phyloP scores from a whole-genome alignment of 2,329 filamentous ascomycete species.

The Penicillium freii region DNA sequence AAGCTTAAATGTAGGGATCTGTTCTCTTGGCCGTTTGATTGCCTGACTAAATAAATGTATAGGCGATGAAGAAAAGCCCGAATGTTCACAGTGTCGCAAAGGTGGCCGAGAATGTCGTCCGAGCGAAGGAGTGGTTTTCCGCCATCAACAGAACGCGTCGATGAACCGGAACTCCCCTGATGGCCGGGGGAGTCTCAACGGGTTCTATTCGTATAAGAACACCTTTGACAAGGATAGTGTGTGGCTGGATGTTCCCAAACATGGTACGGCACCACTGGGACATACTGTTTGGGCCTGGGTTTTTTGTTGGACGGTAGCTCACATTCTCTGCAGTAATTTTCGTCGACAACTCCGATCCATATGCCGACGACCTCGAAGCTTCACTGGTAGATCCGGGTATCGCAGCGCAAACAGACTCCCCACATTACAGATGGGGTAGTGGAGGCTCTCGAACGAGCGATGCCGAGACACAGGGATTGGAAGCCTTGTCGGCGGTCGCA shows the following conservation, averaged over 20 bases:
- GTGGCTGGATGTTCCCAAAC: constrained; percentile 63
- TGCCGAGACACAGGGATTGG: constrained; percentile 51
- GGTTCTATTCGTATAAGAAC: constrained; percentile 66
- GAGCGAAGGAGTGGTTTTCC: constrained; percentile 63
- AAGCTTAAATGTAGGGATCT: constrained; percentile 58
- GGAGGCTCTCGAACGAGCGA: constrained; percentile 29
- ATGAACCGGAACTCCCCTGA: constrained; percentile 54
- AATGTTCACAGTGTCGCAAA: constrained; percentile 61
- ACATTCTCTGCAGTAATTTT: constrained; percentile 52
- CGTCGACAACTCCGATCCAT: constrained; percentile 61
- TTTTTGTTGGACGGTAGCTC: constrained; percentile 2
- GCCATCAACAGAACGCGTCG: constrained; percentile 68
- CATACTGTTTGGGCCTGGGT: background rate
- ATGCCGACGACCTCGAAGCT: constrained; percentile 51
- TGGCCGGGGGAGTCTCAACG: constrained; percentile 51
- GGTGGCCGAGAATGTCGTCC: constrained; percentile 60
- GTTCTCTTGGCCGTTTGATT: background rate
- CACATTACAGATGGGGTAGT: constrained; percentile 34
- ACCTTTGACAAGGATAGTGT: constrained; percentile 60
- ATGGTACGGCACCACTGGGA: constrained; percentile 42
- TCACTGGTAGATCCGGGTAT: constrained; percentile 34
- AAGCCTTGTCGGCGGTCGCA: constrained; percentile 55
- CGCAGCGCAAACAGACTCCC: constrained; percentile 29
- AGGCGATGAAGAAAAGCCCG: constrained; percentile 58
- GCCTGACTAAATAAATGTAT: constrained; percentile 2